phyloP scores from a whole-genome alignment of 768 basidiomycete genomes.

The Lepiota subincarnata region DNA sequence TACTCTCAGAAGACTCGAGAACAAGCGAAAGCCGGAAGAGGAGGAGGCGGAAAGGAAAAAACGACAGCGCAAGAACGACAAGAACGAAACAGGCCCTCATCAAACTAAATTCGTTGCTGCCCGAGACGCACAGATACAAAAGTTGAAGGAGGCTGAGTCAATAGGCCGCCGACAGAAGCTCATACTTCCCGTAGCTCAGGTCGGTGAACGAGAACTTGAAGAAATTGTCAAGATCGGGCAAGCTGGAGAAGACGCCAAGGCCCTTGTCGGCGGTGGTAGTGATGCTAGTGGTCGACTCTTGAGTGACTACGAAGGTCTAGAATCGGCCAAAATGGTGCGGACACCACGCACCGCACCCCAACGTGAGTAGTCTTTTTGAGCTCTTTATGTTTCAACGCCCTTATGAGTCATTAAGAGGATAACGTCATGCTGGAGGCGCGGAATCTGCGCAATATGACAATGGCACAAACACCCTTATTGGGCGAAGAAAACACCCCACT shows the following conservation, averaged over 20 bases:
- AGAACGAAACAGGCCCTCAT: constrained; percentile 54
- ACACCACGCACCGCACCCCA: constrained; percentile 95
- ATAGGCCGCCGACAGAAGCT: constrained; percentile 86
- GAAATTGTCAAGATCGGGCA: constrained; percentile 98
- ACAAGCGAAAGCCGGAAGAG: constrained; percentile 91
- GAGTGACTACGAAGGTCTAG: constrained; percentile 90
- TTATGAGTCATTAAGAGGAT: constrained; percentile 62
- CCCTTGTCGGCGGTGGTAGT: constrained; percentile 75
- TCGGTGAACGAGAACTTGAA: constrained; percentile 91
- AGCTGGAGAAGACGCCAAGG: constrained; percentile 84
- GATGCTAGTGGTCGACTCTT: constrained; percentile 84
- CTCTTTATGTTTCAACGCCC: constrained; percentile 2
- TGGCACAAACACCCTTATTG: constrained; percentile 87
- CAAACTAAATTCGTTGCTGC: constrained; percentile 97
- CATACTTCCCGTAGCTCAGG: constrained; percentile 83
- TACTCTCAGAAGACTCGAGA: constrained; percentile 86
- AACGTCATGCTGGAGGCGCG: constrained; percentile 92
- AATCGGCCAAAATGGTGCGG: constrained; percentile 84
- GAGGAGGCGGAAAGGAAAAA: constrained; percentile 94
- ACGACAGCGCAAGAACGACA: constrained; percentile 74
- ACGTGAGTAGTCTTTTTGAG: constrained; percentile 48
- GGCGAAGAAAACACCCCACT: constrained; percentile 98
- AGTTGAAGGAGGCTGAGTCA: constrained; percentile 95
- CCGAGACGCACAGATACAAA: constrained; percentile 95
- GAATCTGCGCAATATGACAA: constrained; percentile 91